A percentile compares a stretch with the other conserved stretches of the same genome.
Evolutionary conservation across 129 eudicot genomes (phyloP).

Genomic region (Scalesia atractyloides): DNA sequence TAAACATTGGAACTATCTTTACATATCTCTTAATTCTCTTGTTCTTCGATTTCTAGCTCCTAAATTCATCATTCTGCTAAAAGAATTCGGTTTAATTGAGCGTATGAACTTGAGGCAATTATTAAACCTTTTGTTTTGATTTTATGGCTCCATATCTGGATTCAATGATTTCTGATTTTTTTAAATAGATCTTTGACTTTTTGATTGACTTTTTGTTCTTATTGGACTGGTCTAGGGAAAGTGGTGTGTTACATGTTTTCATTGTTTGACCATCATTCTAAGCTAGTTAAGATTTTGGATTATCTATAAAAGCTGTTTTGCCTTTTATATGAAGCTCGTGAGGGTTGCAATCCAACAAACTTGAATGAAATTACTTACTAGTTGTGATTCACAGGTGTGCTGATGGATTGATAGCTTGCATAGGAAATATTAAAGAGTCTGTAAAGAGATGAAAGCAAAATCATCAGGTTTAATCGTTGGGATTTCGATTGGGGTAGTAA

Average conservation of each 20-base stretch:
- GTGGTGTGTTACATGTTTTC: slow-evolving; percentile 1
- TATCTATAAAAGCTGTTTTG: background rate
- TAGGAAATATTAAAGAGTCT: slow-evolving; percentile 12
- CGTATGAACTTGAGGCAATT: slow-evolving; percentile 3
- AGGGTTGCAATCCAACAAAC: background rate
- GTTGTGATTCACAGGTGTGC: slow-evolving; percentile 16
- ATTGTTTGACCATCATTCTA: slow-evolving; percentile 1
- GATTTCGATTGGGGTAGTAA: slow-evolving; percentile 84
- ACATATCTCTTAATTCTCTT: background rate
- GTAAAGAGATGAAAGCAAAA: slow-evolving; percentile 54
- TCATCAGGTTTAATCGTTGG: slow-evolving; percentile 78
- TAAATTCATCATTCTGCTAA: background rate
- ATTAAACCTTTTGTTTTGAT: background rate
- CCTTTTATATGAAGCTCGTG: slow-evolving; percentile 1
- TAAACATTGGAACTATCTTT: too few species aligned
- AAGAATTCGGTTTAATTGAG: background rate
- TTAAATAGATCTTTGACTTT: background rate
- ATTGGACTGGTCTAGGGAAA: background rate
- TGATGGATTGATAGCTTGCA: slow-evolving; percentile 29
- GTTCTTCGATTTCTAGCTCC: slow-evolving; percentile 23
- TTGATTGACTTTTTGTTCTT: background rate
- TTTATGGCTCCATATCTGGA: slow-evolving; percentile 9
- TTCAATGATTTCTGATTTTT: background rate
- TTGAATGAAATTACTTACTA: background rate
- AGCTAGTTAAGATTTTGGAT: background rate